These are phyloP conservation scores for Quercus dentata DNA, from an alignment of 306 rosid genomes.

Conservation along the genomic window DNA sequence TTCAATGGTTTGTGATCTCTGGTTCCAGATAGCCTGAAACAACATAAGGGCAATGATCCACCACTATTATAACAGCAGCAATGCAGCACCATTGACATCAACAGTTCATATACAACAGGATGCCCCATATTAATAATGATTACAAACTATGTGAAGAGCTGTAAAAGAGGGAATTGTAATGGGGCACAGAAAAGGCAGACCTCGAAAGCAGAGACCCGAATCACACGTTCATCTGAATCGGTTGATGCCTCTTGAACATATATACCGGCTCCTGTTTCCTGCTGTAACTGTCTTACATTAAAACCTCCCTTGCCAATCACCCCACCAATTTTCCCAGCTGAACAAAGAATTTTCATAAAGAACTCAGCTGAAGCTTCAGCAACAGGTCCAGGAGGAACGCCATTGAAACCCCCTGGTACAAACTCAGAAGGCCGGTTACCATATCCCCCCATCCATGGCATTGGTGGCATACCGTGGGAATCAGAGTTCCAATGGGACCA, in stretches of 20 bases:
- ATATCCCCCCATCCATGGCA: slow-evolving; percentile 20
- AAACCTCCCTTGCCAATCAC: slow-evolving; percentile 43
- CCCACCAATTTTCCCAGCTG: slow-evolving; percentile 37
- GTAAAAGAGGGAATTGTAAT: not conserved
- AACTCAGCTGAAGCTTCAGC: slow-evolving; percentile 31
- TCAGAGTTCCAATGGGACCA: slow-evolving; percentile 16
- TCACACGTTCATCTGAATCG: slow-evolving; percentile 30
- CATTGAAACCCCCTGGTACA: slow-evolving; percentile 7
- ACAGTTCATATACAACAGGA: not conserved
- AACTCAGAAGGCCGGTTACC: slow-evolving; percentile 15
- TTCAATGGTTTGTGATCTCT: slow-evolving; percentile 32
- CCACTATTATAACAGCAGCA: not conserved
- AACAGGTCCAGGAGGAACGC: slow-evolving; percentile 17
- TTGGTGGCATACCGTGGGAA: slow-evolving; percentile 11
- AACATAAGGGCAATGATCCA: slow-evolving; percentile 10
- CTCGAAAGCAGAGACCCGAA: slow-evolving; percentile 36
- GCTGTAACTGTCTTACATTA: slow-evolving; percentile 34
- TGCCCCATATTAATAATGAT: not conserved
- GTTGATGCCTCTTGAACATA: slow-evolving; percentile 31
- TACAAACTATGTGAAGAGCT: not conserved
- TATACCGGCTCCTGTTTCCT: slow-evolving; percentile 32
- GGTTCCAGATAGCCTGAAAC: slow-evolving; percentile 28
- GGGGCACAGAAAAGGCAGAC: slow-evolving; percentile 9
- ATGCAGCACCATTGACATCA: not conserved
- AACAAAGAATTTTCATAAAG: slow-evolving; percentile 32